Percentiles rank a stretch among this genome's conserved stretches.
phyloP scores from a whole-genome alignment of 2,329 filamentous ascomycete species.

The Fusarium pseudocircinatum region DNA sequence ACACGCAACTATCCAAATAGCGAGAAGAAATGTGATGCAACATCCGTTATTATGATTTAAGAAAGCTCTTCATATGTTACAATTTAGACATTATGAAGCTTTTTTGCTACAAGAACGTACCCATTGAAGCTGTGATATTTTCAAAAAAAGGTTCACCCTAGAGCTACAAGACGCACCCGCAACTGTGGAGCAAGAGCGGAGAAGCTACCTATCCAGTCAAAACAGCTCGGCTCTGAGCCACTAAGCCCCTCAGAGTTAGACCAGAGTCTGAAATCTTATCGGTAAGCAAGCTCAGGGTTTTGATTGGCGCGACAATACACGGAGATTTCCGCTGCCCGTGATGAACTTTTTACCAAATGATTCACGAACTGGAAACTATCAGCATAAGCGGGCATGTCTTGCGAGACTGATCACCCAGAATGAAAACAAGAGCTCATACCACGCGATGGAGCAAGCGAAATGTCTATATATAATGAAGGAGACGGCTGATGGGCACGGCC shows the following conservation, averaged over 20 bases:
- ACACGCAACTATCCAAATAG: too few species aligned
- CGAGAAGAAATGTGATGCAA: too few species aligned
- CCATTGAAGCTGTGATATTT: too few species aligned
- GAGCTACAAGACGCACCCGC: not conserved
- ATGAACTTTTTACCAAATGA: not conserved
- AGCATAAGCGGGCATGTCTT: not conserved
- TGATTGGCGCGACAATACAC: not conserved
- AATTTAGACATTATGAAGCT: too few species aligned
- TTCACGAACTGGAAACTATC: not conserved
- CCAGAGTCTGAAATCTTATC: rapidly evolving
- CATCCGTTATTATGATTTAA: too few species aligned
- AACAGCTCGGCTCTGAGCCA: rapidly evolving
- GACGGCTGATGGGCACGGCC: not conserved
- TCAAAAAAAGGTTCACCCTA: too few species aligned
- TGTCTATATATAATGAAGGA: not conserved
- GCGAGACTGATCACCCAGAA: not conserved
- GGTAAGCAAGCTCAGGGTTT: not conserved
- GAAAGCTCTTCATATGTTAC: too few species aligned
- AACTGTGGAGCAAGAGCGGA: not conserved
- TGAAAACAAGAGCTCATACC: not conserved
- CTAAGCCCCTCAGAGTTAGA: rapidly evolving
- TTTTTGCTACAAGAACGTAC: too few species aligned
- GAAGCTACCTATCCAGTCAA: not conserved
- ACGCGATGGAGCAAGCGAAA: not conserved
- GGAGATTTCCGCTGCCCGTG: not conserved